phyloP scores from a whole-genome alignment of 768 basidiomycete species.

The Agaricus blazei region DNA sequence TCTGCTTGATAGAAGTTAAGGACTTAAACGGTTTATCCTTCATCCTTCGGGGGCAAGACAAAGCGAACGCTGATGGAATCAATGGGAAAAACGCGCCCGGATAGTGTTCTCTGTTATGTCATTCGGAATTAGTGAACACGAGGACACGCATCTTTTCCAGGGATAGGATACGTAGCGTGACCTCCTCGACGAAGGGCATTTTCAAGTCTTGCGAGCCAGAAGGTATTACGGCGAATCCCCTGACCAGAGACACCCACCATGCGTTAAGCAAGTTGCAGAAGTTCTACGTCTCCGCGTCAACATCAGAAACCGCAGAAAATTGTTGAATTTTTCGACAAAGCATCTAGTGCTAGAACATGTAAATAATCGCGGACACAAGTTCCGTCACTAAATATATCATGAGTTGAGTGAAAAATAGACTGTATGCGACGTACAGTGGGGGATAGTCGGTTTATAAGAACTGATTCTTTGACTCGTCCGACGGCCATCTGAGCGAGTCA shows the following conservation, averaged over 20 bases:
- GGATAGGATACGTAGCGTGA: too few species aligned
- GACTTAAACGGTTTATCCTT: neutral
- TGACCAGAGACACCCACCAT: too few species aligned
- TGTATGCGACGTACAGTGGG: slow-evolving; percentile 56
- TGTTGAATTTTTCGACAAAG: slow-evolving; percentile 55
- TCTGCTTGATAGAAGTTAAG: neutral
- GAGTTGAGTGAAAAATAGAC: neutral
- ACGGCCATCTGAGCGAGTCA: slow-evolving; percentile 92
- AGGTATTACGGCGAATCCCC: too few species aligned
- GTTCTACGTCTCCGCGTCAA: too few species aligned
- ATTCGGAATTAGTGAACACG: too few species aligned
- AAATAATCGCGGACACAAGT: slow-evolving; percentile 97
- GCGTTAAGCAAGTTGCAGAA: too few species aligned
- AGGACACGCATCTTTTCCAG: too few species aligned
- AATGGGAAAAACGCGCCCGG: neutral
- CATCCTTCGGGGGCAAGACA: neutral
- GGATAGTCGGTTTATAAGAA: slow-evolving; percentile 87
- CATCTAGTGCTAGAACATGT: slow-evolving; percentile 88
- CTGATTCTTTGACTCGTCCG: slow-evolving; percentile 70
- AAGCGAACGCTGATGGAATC: neutral
- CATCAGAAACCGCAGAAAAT: slow-evolving; percentile 42
- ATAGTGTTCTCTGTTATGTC: too few species aligned
- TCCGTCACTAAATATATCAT: slow-evolving; percentile 59
- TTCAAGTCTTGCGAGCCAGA: too few species aligned
- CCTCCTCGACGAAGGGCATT: too few species aligned